These are phyloP conservation scores for Acephala macrosclerotiorum DNA, from an alignment of 2,329 filamentous ascomycete genomes.

Conservation along the genomic window DNA sequence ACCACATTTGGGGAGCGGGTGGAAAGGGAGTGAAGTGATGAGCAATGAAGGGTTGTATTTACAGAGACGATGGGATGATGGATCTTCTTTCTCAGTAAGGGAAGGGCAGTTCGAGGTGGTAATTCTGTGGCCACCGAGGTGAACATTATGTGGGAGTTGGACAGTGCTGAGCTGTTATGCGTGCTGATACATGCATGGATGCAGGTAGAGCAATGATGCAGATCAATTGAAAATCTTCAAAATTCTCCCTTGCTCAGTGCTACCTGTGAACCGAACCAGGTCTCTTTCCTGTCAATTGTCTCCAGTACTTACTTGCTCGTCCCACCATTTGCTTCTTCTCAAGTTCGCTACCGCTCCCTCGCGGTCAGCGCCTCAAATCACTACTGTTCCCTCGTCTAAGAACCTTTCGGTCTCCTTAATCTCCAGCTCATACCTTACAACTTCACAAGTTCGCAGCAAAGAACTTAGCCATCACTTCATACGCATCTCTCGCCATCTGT, in stretches of 20 bases:
- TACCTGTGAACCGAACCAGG: too few relatives aligned
- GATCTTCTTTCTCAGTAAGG: not conserved
- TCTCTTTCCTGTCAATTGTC: too few relatives aligned
- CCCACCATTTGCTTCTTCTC: too few relatives aligned
- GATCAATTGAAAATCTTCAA: not conserved
- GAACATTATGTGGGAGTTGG: slow-evolving; percentile 9
- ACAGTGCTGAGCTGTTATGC: slow-evolving; percentile 4
- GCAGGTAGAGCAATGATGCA: slow-evolving; percentile 6
- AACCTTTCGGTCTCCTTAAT: too few relatives aligned
- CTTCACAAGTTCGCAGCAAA: slow-evolving; percentile 17
- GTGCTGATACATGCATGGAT: not conserved
- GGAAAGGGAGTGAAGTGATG: not conserved
- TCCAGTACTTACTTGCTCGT: too few relatives aligned
- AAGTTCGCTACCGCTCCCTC: too few relatives aligned
- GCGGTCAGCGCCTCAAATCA: too few relatives aligned
- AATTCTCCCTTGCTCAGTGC: too few relatives aligned
- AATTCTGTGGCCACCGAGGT: not conserved
- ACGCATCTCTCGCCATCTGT: slow-evolving; percentile 16
- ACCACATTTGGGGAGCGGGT: slow-evolving; percentile 1
- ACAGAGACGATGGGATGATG: slow-evolving; percentile 13
- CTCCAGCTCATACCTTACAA: too few relatives aligned
- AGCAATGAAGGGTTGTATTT: slow-evolving; percentile 11
- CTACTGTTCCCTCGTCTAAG: too few relatives aligned
- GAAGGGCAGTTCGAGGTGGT: not conserved
- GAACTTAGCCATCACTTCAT: slow-evolving; percentile 18